Conservation (phyloP, 139 green algal genomes). For the Chlorella sp. region DNA sequence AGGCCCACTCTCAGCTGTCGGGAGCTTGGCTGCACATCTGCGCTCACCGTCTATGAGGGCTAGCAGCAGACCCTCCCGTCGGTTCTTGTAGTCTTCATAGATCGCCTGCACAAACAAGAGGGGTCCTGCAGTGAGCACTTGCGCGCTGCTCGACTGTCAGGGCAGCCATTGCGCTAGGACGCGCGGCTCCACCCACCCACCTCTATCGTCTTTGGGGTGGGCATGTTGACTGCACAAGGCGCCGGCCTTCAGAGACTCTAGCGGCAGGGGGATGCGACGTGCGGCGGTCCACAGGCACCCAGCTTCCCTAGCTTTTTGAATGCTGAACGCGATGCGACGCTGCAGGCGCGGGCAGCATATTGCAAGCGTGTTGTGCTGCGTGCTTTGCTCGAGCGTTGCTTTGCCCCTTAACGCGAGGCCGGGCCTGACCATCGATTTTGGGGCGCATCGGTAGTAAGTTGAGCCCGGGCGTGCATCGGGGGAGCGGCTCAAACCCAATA, state of each 20-base stretch:
- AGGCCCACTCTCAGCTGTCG: background rate
- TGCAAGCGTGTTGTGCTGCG: no score
- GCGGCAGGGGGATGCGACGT: no score
- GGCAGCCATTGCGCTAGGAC: background rate
- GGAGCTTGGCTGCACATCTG: background rate
- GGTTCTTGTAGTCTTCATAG: conserved; percentile 39
- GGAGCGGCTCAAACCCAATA: no score
- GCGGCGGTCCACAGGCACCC: no score
- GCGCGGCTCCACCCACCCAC: background rate
- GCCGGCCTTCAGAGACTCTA: no score
- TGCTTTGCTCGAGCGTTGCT: background rate
- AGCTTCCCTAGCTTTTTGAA: background rate
- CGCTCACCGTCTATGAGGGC: conserved; percentile 48
- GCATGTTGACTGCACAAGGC: background rate
- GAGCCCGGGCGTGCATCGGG: no score
- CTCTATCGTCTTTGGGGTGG: conserved; percentile 19
- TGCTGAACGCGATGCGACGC: background rate
- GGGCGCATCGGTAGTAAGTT: no score
- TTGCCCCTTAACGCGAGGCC: background rate
- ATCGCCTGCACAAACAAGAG: conserved; percentile 9
- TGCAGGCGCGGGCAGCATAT: background rate
- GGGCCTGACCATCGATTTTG: no score
- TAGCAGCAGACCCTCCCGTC: conserved; percentile 41
- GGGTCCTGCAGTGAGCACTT: background rate
- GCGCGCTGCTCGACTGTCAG: background rate